phyloP scores from a whole-genome alignment of 106 monocot genomes.

The Amphibolis antarctica region DNA sequence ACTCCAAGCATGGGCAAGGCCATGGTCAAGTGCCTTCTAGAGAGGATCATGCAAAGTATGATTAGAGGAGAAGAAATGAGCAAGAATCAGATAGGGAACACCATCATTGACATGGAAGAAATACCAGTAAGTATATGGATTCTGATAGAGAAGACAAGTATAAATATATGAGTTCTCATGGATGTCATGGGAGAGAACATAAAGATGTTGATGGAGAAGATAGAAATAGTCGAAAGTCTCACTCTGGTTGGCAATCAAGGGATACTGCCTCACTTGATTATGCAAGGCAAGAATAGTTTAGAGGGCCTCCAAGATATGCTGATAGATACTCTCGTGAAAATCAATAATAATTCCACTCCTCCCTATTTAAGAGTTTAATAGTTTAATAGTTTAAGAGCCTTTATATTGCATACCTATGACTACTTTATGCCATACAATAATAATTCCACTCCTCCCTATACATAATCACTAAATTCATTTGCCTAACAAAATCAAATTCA shows the following conservation, averaged over 20 bases:
- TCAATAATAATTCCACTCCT: too few relatives aligned
- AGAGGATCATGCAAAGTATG: constrained; percentile 11
- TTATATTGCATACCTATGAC: too few relatives aligned
- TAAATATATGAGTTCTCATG: constrained; percentile 22
- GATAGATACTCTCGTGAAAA: constrained; percentile 26
- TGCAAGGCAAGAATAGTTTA: constrained; percentile 23
- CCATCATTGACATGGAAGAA: constrained; percentile 25
- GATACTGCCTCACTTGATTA: too few relatives aligned
- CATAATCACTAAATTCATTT: too few relatives aligned
- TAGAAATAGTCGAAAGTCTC: constrained; percentile 21
- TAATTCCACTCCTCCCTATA: too few relatives aligned
- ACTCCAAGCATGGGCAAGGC: constrained; percentile 13
- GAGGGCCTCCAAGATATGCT: constrained; percentile 24
- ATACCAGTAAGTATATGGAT: constrained; percentile 21
- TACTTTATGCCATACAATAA: too few relatives aligned
- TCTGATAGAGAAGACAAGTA: constrained; percentile 25
- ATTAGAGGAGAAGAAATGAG: constrained; percentile 24
- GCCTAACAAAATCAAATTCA: too few relatives aligned
- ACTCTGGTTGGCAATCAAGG: constrained; percentile 29
- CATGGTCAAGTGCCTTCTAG: constrained; percentile 11
- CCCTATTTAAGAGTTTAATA: too few relatives aligned
- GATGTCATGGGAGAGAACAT: constrained; percentile 24
- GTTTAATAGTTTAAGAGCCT: too few relatives aligned
- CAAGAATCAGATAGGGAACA: constrained; percentile 25
- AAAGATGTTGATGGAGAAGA: constrained; percentile 37